phyloP scores from a whole-genome alignment of 208 protist genomes.

The Crithidia brevicula region DNA sequence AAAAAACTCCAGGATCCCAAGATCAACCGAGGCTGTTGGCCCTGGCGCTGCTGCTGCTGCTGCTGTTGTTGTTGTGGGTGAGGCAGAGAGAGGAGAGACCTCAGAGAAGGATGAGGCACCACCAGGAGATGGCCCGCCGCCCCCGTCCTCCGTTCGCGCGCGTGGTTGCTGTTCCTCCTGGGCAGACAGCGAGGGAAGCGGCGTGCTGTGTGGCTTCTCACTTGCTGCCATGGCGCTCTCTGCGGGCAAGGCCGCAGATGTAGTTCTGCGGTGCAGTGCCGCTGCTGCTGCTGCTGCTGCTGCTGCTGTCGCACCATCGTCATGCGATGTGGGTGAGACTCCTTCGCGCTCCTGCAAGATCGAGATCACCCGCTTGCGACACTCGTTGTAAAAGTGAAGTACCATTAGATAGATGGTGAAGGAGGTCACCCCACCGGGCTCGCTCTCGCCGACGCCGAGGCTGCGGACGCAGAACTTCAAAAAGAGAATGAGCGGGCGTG shows the following conservation, averaged over 20 bases:
- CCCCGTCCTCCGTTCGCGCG: neutral
- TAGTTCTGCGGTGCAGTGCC: no score
- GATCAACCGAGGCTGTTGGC: conserved; percentile 10
- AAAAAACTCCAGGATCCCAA: conserved; percentile 32
- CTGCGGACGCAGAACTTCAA: conserved; percentile 81
- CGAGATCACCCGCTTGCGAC: conserved; percentile 36
- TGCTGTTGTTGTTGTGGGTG: neutral
- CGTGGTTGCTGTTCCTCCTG: conserved; percentile 3
- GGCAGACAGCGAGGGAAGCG: conserved; percentile 12
- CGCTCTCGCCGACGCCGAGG: conserved; percentile 67
- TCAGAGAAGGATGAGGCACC: neutral
- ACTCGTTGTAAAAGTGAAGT: conserved; percentile 82
- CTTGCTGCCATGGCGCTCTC: no score
- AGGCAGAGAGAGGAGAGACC: neutral
- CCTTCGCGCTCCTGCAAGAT: conserved; percentile 41
- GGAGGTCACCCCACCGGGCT: conserved; percentile 78
- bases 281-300: conserved; percentile 8
- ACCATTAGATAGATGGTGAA: conserved; percentile 90
- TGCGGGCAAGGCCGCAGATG: no score
- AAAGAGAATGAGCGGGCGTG: conserved; percentile 76
- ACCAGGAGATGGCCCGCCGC: neutral
- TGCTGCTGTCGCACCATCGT: neutral
- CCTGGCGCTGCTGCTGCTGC: neutral
- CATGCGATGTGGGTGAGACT: neutral
- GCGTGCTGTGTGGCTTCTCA: neutral